Conservation (phyloP, 352 stramenopile species). For the Globisporangium nagaii region DNA sequence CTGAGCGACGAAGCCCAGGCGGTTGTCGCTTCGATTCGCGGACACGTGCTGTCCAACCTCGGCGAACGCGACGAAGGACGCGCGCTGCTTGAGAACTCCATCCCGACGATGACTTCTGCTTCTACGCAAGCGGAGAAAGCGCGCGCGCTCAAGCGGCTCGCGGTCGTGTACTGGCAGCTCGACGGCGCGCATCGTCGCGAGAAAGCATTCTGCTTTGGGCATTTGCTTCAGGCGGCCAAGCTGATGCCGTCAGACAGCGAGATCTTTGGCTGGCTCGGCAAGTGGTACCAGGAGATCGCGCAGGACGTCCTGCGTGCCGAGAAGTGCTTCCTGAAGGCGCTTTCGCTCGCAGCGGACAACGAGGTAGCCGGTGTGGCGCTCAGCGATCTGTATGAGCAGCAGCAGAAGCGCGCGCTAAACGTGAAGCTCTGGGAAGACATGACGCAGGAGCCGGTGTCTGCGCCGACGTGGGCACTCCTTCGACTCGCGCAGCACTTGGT, state of each 20-base stretch:
- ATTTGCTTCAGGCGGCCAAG: conserved; percentile 70
- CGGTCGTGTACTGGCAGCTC: conserved; percentile 72
- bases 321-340: conserved; percentile 83
- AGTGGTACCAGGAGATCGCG: conserved; percentile 66
- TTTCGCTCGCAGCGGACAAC: conserved; percentile 47
- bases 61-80: conserved; percentile 30
- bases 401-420: conserved; percentile 56
- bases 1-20: conserved; percentile 16
- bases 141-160: conserved; percentile 56
- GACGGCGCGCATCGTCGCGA: conserved; percentile 36
- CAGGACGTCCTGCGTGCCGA: conserved; percentile 64
- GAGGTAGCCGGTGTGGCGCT: conserved; percentile 55
- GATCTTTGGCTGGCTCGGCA: conserved; percentile 67
- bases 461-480: conserved; percentile 70
- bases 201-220: conserved; percentile 58
- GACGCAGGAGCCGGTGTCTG: conserved; percentile 44
- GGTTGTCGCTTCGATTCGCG: conserved; percentile 24
- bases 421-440: conserved; percentile 68
- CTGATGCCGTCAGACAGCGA: conserved; percentile 57
- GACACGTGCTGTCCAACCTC: conserved; percentile 46
- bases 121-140: conserved; percentile 19
- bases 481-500: conserved; percentile 67
- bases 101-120: conserved; percentile 15
- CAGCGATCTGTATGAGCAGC: conserved; percentile 63
- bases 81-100: conserved; percentile 30